Percentiles rank a stretch among this genome's conserved stretches.
phyloP scores from a whole-genome alignment of 2,329 filamentous ascomycete species.

The Verticillium nubilum region DNA sequence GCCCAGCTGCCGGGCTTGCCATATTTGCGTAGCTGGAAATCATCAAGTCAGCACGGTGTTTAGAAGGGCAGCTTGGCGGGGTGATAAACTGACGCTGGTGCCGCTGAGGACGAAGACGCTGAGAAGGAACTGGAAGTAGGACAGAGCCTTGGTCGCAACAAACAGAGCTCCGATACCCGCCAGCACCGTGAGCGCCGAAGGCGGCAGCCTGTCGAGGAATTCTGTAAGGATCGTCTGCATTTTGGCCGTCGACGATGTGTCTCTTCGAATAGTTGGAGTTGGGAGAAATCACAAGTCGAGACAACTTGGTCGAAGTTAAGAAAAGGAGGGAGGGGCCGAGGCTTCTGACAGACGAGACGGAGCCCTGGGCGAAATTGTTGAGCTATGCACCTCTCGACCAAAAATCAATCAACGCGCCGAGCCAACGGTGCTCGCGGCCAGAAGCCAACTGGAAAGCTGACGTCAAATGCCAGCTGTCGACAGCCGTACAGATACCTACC shows the following conservation, averaged over 20 bases:
- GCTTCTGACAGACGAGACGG: not conserved
- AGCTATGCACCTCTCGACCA: not conserved
- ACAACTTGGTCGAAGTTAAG: not conserved
- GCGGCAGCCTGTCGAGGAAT: constrained; percentile 34
- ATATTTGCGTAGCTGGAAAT: constrained; percentile 72
- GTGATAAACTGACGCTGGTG: constrained; percentile 45
- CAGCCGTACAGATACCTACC: not conserved
- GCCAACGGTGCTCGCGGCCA: not conserved
- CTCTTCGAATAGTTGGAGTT: not conserved
- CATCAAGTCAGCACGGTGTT: not conserved
- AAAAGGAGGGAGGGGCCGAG: not conserved
- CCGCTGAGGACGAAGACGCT: constrained; percentile 65
- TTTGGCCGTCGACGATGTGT: not conserved
- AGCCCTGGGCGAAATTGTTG: not conserved
- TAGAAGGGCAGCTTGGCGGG: not conserved
- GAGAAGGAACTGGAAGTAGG: constrained; percentile 55
- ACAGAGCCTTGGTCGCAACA: constrained; percentile 50
- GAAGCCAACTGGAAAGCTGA: not conserved
- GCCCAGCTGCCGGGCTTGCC: constrained; percentile 91
- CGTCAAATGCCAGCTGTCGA: not conserved
- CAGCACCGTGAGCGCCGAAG: constrained; percentile 38
- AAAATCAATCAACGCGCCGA: not conserved
- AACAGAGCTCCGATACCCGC: constrained; percentile 54
- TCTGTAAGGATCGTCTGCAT: constrained; percentile 18
- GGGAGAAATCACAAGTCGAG: not conserved